Percentiles rank a stretch among this genome's conserved stretches.
These are phyloP conservation scores for Biscogniauxia sp. DNA, from an alignment of 2,329 filamentous ascomycete genomes.

Conservation along the genomic window DNA sequence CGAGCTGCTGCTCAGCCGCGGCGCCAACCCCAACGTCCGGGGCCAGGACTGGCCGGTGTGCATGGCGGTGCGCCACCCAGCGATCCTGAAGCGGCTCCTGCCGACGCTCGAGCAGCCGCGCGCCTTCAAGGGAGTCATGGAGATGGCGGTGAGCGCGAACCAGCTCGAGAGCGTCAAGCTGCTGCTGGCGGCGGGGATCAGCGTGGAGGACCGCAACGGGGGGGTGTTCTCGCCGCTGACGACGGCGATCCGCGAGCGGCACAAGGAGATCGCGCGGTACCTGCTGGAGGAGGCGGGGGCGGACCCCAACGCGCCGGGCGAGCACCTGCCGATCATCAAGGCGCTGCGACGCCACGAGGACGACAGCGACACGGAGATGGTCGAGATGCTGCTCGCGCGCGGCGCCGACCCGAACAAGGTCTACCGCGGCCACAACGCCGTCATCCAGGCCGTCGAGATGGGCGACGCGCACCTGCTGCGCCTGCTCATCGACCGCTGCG, in stretches of 20 bases:
- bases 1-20: slow-evolving; percentile 23
- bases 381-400: slow-evolving; percentile 60
- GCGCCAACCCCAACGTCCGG: slow-evolving; percentile 60
- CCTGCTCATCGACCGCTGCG: slow-evolving; percentile 48
- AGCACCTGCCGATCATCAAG: slow-evolving; percentile 70
- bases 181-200: slow-evolving; percentile 61
- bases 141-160: slow-evolving; percentile 65
- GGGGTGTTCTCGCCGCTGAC: slow-evolving; percentile 71
- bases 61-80: slow-evolving; percentile 63
- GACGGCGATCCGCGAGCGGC: slow-evolving; percentile 63
- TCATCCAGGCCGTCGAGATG: slow-evolving; percentile 65
- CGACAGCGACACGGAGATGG: slow-evolving; percentile 55
- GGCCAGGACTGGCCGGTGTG: slow-evolving; percentile 70
- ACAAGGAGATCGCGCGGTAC: slow-evolving; percentile 58
- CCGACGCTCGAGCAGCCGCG: slow-evolving; percentile 55
- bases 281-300: slow-evolving; percentile 61
- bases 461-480: slow-evolving; percentile 54
- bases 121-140: slow-evolving; percentile 64
- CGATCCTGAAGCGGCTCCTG: slow-evolving; percentile 58
- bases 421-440: slow-evolving; percentile 64
- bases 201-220: slow-evolving; percentile 69
- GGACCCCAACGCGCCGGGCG: slow-evolving; percentile 65
- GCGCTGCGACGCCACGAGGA: slow-evolving; percentile 58
- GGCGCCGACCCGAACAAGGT: slow-evolving; percentile 68
- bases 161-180: slow-evolving; percentile 66